Evolutionary conservation across 129 eudicot species (phyloP).

Genomic region (Centella asiatica): DNA sequence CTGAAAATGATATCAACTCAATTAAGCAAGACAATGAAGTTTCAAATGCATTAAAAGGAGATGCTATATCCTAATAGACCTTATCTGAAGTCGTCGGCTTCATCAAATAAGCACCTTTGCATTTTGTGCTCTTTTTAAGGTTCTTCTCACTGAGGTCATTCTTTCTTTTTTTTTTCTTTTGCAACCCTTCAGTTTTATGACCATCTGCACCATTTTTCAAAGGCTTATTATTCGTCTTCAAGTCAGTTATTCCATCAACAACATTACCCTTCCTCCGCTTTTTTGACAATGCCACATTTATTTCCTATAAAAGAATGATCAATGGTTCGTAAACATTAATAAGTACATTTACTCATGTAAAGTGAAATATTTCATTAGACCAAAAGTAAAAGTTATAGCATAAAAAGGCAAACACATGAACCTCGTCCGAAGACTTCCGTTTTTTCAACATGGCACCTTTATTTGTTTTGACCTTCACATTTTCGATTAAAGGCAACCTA

Average conservation of each 20-base stretch:
- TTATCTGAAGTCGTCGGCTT: neutral
- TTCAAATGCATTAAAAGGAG: neutral
- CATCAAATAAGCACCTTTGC: neutral
- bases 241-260: too few species aligned
- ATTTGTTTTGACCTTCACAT: conserved; percentile 2
- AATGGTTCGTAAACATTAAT: neutral
- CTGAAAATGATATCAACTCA: neutral
- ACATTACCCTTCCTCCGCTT: too few species aligned
- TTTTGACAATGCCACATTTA: too few species aligned
- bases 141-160: neutral
- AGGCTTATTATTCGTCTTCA: neutral
- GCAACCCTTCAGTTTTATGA: neutral
- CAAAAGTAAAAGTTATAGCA: neutral
- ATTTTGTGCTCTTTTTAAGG: neutral
- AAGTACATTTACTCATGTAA: neutral
- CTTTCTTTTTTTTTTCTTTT: neutral
- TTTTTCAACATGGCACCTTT: conserved; percentile 15
- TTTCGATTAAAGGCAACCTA: conserved; percentile 28
- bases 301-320: too few species aligned
- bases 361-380: neutral
- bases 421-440: conserved; percentile 26
- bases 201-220: neutral
- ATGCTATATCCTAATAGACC: neutral
- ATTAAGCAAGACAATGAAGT: neutral
- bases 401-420: neutral